Conservation (phyloP, 2,329 filamentous ascomycete species). For the Pyricularia sp. region DNA sequence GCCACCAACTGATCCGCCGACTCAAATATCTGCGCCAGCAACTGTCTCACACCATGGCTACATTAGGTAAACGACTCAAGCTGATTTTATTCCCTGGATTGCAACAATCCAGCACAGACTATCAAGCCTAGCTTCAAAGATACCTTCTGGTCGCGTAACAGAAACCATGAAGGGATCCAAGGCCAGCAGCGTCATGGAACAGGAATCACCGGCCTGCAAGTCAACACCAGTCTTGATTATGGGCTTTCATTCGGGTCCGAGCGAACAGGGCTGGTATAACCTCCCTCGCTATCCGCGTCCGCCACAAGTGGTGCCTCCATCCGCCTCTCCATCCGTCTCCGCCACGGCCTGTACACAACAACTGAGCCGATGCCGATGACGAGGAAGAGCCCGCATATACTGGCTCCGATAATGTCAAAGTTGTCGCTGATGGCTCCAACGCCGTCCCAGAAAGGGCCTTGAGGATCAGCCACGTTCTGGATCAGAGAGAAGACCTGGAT, state of each 20-base stretch:
- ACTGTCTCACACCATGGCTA: too few relatives aligned
- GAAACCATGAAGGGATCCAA: too few relatives aligned
- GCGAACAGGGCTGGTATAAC: neutral
- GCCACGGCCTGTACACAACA: slow-evolving; percentile 66
- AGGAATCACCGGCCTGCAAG: too few relatives aligned
- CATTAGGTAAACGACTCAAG: too few relatives aligned
- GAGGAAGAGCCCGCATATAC: slow-evolving; percentile 75
- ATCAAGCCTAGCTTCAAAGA: too few relatives aligned
- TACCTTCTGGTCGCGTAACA: too few relatives aligned
- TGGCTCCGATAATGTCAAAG: slow-evolving; percentile 76
- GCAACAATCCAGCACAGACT: too few relatives aligned
- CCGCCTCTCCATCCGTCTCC: neutral
- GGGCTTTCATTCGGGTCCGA: neutral
- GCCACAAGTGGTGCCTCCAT: neutral
- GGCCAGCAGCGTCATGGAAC: too few relatives aligned
- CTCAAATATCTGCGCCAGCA: too few relatives aligned
- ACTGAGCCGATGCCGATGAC: slow-evolving; percentile 64
- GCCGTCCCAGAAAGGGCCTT: slow-evolving; percentile 77
- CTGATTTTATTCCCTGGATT: too few relatives aligned
- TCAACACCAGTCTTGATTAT: neutral
- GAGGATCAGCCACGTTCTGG: slow-evolving; percentile 59
- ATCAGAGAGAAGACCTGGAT: slow-evolving; percentile 73
- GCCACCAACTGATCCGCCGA: too few relatives aligned
- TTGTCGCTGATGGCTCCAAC: slow-evolving; percentile 63
- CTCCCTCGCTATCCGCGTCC: neutral